Base-by-base conservation (phyloP, 805 yeast genomes). In the Hanseniaspora occidentalis region DNA sequence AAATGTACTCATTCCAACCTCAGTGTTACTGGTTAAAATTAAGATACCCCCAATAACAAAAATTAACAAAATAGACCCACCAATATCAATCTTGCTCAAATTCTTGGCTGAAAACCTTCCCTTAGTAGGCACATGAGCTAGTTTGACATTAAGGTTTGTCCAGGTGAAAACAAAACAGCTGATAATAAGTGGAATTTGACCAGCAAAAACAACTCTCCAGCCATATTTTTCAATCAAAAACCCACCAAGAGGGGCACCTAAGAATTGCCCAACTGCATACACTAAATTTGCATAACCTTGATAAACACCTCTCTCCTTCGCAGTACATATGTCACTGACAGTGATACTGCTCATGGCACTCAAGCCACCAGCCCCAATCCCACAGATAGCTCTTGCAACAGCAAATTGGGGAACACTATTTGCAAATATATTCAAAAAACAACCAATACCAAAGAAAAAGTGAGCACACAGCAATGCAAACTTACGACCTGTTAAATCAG, bases 311-410 rank as follows among this genome's bases (percentile, higher is more conserved):
- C 96, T 66, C 41, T 81, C 76, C 44, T 88, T 67, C 38, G 79
- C 67, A 0, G 92, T 77, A 21, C 86, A 78, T 36, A 84, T 64
- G 57, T 85, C 95, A 21, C 84, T 74, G 49, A 80, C 70, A 2
- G 86, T 70, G 43, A 85, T 80, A 6, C 94, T 78, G 14, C 84
- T 72, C 48, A 84, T 62, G 0, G 88, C 70, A 38, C 79, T 74
- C 52, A 85, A 71, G 1, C 95, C 95, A 5, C 94, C 92, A n/a
- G 94, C 95, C 10, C 95, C 95, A 42, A 82, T 70, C 16, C 96
- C 96, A 20, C 94, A 77, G 38, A 85, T 66, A 45, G 84, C 75
- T 50, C 84, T 64, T 3, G 81, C 81, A 22, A 71, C 45, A 50
- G 71, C 52, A 57, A 75, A 57, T 37, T 58, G 54, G n/a, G 52